These are phyloP conservation scores for Shiraia bambusicola DNA, from an alignment of 2,329 filamentous ascomycete species.

Conservation along the genomic window DNA sequence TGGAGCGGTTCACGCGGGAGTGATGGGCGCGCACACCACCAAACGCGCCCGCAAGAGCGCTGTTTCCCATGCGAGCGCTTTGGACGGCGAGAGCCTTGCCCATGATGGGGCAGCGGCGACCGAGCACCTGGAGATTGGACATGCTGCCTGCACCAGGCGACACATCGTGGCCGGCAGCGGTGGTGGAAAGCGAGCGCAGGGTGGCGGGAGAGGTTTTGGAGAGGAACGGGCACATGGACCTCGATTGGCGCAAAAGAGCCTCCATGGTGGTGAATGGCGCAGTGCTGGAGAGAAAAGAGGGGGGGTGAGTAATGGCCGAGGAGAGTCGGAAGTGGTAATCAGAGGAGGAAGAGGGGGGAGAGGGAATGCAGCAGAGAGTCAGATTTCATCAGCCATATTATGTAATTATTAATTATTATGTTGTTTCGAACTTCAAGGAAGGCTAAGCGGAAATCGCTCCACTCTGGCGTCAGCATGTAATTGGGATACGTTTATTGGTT, in stretches of 20 bases:
- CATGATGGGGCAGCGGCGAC: slow-evolving; percentile 96
- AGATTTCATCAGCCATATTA: slow-evolving; percentile 17
- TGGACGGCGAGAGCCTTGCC: slow-evolving; percentile 94
- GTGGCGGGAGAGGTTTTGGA: slow-evolving; percentile 91
- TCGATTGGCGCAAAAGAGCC: slow-evolving; percentile 89
- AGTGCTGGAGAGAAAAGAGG: slow-evolving; percentile 1
- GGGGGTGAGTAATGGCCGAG: background rate
- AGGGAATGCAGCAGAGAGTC: slow-evolving; percentile 1
- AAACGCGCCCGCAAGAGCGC: slow-evolving; percentile 51
- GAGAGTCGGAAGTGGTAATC: background rate
- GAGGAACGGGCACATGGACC: slow-evolving; percentile 95
- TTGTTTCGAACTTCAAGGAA: slow-evolving; percentile 18
- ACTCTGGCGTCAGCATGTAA: slow-evolving; percentile 26
- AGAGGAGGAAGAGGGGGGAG: slow-evolving; percentile 1
- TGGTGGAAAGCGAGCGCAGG: slow-evolving; percentile 82
- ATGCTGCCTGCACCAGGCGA: slow-evolving; percentile 87
- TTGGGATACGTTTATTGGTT: slow-evolving; percentile 26
- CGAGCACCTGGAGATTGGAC: slow-evolving; percentile 93
- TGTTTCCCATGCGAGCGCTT: slow-evolving; percentile 53
- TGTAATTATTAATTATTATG: slow-evolving; percentile 30
- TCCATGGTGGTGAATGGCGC: slow-evolving; percentile 66
- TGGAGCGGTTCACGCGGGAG: slow-evolving; percentile 62
- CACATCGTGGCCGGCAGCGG: slow-evolving; percentile 64
- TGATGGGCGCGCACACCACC: slow-evolving; percentile 53
- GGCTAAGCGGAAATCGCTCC: slow-evolving; percentile 10